These are phyloP conservation scores for Bombardia bombarda DNA, from an alignment of 495 filamentous ascomycete species.

Conservation along the genomic window DNA sequence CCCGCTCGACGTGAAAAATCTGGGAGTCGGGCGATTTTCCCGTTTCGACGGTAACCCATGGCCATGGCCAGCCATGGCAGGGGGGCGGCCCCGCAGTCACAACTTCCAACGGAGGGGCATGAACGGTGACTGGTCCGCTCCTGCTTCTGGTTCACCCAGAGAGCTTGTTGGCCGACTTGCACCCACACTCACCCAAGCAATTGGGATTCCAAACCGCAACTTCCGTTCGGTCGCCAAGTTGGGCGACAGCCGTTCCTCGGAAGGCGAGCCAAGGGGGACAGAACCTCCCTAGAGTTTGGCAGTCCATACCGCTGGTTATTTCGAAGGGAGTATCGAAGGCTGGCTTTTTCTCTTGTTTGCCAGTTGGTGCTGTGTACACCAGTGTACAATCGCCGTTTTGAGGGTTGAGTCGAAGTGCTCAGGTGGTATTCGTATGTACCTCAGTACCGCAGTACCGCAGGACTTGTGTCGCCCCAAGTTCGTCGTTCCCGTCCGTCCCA, in stretches of 20 bases:
- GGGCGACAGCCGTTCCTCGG: no score
- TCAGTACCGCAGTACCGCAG: background rate
- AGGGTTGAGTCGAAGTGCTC: no score
- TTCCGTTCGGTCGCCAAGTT: conserved; percentile 1
- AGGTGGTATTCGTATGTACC: no score
- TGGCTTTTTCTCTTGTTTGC: background rate
- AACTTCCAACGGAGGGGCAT: conserved; percentile 16
- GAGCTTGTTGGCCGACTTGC: no score
- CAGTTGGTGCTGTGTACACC: background rate
- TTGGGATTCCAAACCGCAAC: conserved; percentile 14
- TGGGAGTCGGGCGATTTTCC: conserved; percentile 23
- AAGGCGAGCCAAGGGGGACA: background rate
- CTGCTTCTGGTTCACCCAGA: conserved; percentile 4
- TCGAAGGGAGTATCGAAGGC: background rate
- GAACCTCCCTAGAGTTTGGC: background rate
- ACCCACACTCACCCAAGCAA: conserved; percentile 6
- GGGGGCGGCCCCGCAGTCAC: conserved; percentile 14
- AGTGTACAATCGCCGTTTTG: no score
- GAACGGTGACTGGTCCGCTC: conserved; percentile 11
- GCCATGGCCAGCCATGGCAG: conserved; percentile 1
- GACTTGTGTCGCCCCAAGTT: background rate
- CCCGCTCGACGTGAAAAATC: conserved; percentile 6
- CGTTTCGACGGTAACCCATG: conserved; percentile 12
- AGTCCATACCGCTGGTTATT: background rate
- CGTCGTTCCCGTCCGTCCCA: background rate